A percentile compares a stretch with the other conserved stretches of the same genome.
These are phyloP conservation scores for Mycena polygramma DNA, from an alignment of 768 basidiomycete genomes.

Conservation along the genomic window DNA sequence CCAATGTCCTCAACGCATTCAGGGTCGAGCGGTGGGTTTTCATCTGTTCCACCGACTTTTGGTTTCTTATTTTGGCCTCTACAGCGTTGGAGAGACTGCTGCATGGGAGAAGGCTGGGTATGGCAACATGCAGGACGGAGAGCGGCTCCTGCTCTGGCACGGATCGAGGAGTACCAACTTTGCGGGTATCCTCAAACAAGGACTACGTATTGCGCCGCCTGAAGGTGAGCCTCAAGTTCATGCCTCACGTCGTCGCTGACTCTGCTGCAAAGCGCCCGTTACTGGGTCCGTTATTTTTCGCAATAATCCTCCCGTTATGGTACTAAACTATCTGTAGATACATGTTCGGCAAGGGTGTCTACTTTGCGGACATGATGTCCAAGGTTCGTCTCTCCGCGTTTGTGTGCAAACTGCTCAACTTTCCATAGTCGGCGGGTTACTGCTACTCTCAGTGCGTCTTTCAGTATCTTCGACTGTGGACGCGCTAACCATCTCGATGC, in stretches of 20 bases:
- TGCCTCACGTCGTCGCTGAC: background rate
- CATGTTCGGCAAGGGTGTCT: constrained; percentile 79
- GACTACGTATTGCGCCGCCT: constrained; percentile 73
- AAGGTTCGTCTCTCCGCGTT: constrained; percentile 53
- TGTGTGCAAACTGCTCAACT: background rate
- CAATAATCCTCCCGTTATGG: background rate
- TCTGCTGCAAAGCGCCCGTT: constrained; percentile 55
- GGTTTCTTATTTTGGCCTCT: background rate
- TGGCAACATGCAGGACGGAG: constrained; percentile 57
- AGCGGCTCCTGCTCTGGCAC: constrained; percentile 73
- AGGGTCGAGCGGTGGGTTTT: constrained; percentile 65
- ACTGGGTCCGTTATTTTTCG: constrained; percentile 47
- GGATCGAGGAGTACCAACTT: constrained; percentile 75
- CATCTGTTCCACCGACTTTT: background rate
- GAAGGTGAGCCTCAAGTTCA: constrained; percentile 56
- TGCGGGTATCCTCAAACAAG: constrained; percentile 73
- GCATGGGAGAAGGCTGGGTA: constrained; percentile 63
- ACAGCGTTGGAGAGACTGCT: constrained; percentile 45
- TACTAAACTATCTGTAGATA: constrained; percentile 44
- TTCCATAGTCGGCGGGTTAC: constrained; percentile 65
- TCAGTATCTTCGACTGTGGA: background rate
- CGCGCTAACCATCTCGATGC: constrained; percentile 17
- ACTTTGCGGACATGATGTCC: constrained; percentile 79
- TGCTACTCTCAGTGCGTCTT: constrained; percentile 61
- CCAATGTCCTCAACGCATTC: constrained; percentile 62